Base-by-base conservation (phyloP, 495 filamentous ascomycete species). In the Aspergillus incahuasiensis region DNA sequence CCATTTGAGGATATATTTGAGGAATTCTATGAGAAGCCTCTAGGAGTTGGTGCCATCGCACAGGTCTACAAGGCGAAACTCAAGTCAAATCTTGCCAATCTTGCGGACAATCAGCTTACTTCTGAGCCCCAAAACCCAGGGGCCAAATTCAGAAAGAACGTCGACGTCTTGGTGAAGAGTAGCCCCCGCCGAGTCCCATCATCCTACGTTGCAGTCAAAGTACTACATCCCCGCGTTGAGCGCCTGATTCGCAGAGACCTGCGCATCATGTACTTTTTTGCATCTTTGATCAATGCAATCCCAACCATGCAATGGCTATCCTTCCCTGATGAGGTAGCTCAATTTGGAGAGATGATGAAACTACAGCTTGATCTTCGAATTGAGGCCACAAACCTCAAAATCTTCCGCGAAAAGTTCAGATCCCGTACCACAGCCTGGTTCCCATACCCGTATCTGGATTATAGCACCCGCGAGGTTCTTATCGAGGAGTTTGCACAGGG, bases 261-360 rank as follows among this genome's bases (percentile, higher is more conserved):
- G 24, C 81, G 82, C 20, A 99, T 99, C 57, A 97, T 97, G 92
- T 76, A 74, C 16, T 92, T 96, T 74, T 97, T 99, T 65, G 95
- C 95, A 38, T 76, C 85, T 0, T 62, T 89, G 19, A 82, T 97
- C 53, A 95, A 97, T 68, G 75, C 80, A 6, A 88, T 97, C 46
- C 95, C 95, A 2, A 97, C 92, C 0, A 92, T 99, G 67, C 88
- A 99, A 65, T 99, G 95, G 95, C 77, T 99, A 16, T 96, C 92
- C 2, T 83, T 99, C 32, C 95, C 95, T 0, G 91, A 96, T 62
- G 95, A 99, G 67, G 95, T 96, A 22, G 67, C 76, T 18, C 91
- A 96, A 65, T 99, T 99, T 62, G 92, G 91, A 11, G 87, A 92
- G 64, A 99, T 99, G 95, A 99, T 99, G 95, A 86, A 87, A 61